Base-by-base conservation (phyloP, 1,284 basidiomycete species). In the Neonothopanus nambi region DNA sequence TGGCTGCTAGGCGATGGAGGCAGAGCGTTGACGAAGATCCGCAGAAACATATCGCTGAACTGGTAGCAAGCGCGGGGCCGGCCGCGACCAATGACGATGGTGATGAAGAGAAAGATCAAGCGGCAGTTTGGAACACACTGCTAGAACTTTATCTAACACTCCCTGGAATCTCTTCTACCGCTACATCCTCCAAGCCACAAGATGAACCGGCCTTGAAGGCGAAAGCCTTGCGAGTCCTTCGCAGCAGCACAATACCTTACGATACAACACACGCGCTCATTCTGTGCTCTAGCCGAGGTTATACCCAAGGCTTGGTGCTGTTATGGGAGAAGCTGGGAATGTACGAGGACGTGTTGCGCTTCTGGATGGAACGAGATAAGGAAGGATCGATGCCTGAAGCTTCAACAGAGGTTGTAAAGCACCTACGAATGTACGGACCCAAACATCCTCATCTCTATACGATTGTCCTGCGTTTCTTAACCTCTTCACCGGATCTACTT, bases 311-410 rank as follows among this genome's bases (percentile, higher is more conserved):
- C 0, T 78, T 97, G 9, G 88, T 98, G 0, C 73, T 91, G 8
- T 75, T 99, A 1, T 98, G 95, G 89, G 96, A 98, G 71, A 85
- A 84, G 51, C 78, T 95, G 75, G 94, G 90, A 2, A 95, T 98
- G 95, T 93, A 93, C 68, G 97, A 98, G 63, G 95, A 98, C 59
- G 86, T 98, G 36, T 65, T 99, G 24, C 82, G 94, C 18, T 95
- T 92, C 73, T 95, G 89, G 86, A 96, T 96, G 80, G 89, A 87
- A 51, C 77, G 76, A 57, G 77, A 85, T 61, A 77, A 74, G 26
- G 73, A 73, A 12, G 76, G 72, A 5, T 59, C 60, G 5, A 63
- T 68, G 3, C 63, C 74, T 0, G 70, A 63, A 20, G 82, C 85
- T 2, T 88, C 87, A 3, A 67, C 65, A 1, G 81, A 91, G 64